These are phyloP conservation scores for Candida pini DNA, from an alignment of 805 yeast species.

Conservation along the genomic window DNA sequence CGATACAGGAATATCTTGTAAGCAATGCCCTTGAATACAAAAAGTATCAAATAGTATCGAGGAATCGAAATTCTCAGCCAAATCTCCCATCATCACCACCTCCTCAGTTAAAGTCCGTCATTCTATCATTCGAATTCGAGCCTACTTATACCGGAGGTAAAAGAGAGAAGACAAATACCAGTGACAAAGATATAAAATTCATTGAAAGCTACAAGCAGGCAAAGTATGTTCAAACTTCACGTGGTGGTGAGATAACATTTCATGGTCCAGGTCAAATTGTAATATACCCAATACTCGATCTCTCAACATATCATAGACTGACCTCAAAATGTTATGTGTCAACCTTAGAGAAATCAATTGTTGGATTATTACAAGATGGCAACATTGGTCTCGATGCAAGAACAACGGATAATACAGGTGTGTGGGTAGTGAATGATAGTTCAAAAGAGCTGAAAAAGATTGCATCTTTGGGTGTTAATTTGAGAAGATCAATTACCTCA, in stretches of 20 bases:
- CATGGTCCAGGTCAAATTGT: constrained; percentile 97
- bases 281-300: constrained; percentile 71
- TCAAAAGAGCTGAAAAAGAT: constrained; percentile 47
- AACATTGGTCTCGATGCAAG: constrained; percentile 36
- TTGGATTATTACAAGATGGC: constrained; percentile 14
- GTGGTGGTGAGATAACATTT: constrained; percentile 96
- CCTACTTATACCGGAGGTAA: constrained; percentile 92
- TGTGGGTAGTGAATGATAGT: constrained; percentile 50
- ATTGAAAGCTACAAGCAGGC: constrained; percentile 38
- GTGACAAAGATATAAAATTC: constrained; percentile 16
- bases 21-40: constrained; percentile 54
- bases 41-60: constrained; percentile 17
- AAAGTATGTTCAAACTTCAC: constrained; percentile 63
- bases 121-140: constrained; percentile 78
- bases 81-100: constrained; percentile 9
- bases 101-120: constrained; percentile 54
- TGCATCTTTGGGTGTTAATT: constrained; percentile 85
- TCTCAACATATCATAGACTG: constrained; percentile 49
- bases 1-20: constrained; percentile 52
- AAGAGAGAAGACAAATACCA: constrained; percentile 55
- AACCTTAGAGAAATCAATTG: constrained; percentile 37
- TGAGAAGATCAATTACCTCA: constrained; percentile 76
- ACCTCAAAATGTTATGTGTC: constrained; percentile 49
- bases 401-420: constrained; percentile 75
- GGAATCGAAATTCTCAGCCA: constrained; percentile 11